Evolutionary conservation across 345 rosid genomes (phyloP).

Genomic region (Viola odorata): DNA sequence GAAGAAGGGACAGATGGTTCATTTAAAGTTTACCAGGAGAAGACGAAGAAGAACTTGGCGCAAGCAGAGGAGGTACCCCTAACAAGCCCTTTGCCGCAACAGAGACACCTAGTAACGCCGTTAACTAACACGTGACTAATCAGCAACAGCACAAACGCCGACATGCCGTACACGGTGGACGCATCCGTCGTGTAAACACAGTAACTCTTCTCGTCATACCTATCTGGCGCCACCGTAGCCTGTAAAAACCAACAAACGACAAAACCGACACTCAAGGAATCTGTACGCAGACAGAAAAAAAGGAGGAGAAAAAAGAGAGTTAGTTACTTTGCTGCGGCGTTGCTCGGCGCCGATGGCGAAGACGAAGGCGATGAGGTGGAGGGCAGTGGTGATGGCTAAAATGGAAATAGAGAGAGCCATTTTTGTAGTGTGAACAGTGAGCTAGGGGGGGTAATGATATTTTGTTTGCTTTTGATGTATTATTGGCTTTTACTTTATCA

Average conservation of each 20-base stretch:
- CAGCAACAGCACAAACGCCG: slow-evolving; percentile 69
- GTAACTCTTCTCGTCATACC: slow-evolving; percentile 73
- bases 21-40: slow-evolving; percentile 59
- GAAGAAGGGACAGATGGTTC: too few species aligned
- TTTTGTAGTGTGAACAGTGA: too few species aligned
- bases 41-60: slow-evolving; percentile 71
- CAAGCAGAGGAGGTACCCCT: slow-evolving; percentile 48
- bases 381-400: slow-evolving; percentile 47
- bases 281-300: not conserved
- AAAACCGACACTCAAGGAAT: not conserved
- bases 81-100: slow-evolving; percentile 76
- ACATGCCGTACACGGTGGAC: slow-evolving; percentile 71
- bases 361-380: slow-evolving; percentile 86
- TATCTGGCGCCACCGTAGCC: slow-evolving; percentile 59
- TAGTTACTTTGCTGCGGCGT: slow-evolving; percentile 81
- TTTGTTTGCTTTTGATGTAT: not conserved
- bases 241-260: slow-evolving; percentile 9
- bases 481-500: not conserved
- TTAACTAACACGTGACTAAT: slow-evolving; percentile 64
- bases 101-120: slow-evolving; percentile 83
- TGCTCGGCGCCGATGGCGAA: slow-evolving; percentile 93
- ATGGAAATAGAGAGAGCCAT: slow-evolving; percentile 74
- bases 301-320: slow-evolving; percentile 4
- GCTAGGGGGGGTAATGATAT: not conserved
- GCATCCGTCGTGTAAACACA: slow-evolving; percentile 76